Percentiles rank a stretch among this genome's conserved stretches.
These are phyloP conservation scores for Erodium chrysanthum DNA, from an alignment of 441 rosid species.

Conservation along the genomic window DNA sequence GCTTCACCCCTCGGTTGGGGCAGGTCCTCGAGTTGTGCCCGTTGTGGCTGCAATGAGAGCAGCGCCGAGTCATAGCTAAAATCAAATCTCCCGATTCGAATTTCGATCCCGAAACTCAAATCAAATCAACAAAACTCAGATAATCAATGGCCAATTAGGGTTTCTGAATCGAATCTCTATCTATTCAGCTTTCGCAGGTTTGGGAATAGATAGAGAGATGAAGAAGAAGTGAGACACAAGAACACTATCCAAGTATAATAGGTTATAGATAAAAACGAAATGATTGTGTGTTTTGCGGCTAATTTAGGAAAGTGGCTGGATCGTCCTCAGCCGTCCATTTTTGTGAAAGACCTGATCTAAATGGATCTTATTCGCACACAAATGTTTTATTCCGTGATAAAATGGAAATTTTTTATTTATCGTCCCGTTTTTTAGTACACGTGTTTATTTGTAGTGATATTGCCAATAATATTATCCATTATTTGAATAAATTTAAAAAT, in stretches of 20 bases:
- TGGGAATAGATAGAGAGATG: neutral
- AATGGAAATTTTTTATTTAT: too few relatives aligned
- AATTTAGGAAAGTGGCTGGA: neutral
- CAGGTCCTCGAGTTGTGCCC: slow-evolving; percentile 68
- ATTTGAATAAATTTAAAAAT: too few relatives aligned
- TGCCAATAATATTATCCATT: neutral
- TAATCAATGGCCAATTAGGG: neutral
- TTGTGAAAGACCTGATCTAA: neutral
- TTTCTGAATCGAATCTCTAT: neutral
- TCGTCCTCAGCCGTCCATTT: neutral
- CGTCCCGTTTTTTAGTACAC: neutral
- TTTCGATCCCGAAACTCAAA: neutral
- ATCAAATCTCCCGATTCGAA: neutral
- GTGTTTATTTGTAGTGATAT: neutral
- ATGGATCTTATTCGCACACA: neutral
- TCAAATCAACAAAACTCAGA: neutral
- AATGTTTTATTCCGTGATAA: too few relatives aligned
- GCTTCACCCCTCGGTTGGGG: slow-evolving; percentile 56
- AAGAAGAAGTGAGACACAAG: neutral
- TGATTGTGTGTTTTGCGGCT: slow-evolving; percentile 3
- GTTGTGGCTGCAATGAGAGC: slow-evolving; percentile 68
- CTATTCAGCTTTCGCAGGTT: neutral
- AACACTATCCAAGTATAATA: neutral
- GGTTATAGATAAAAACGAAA: neutral
- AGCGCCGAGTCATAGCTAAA: slow-evolving; percentile 47